Conservation (phyloP, 768 basidiomycete species). For the Naganishia vaughanmartiniae region DNA sequence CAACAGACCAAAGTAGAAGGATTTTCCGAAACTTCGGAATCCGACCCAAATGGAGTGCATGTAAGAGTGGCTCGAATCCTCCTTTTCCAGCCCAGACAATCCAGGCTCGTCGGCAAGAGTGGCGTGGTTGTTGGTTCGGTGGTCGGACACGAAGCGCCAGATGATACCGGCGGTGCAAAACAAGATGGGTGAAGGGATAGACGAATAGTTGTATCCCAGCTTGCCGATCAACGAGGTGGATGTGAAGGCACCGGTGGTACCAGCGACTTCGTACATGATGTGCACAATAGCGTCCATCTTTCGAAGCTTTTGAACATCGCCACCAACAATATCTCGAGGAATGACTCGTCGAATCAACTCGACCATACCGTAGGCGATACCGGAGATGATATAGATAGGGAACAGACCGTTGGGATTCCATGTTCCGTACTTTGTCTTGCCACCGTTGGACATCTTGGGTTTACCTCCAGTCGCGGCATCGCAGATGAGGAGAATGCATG, state of each 20-base stretch:
- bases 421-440: conserved; percentile 37
- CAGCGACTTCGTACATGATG: conserved; percentile 48
- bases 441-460: conserved; percentile 23
- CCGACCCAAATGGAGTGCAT: conserved; percentile 32
- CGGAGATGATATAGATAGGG: conserved; percentile 41
- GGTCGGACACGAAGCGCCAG: conserved; percentile 37
- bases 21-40: conserved; percentile 31
- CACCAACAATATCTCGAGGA: conserved; percentile 37
- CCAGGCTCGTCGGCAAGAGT: conserved; percentile 4
- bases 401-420: conserved; percentile 39
- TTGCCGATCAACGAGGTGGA: conserved; percentile 40
- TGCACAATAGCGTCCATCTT: conserved; percentile 44
- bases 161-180: conserved; percentile 38
- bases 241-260: conserved; percentile 44
- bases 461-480: conserved; percentile 42
- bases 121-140: conserved; percentile 9
- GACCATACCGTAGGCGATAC: conserved; percentile 47
- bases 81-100: conserved; percentile 23
- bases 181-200: conserved; percentile 37
- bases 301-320: conserved; percentile 40
- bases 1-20: conserved; percentile 31
- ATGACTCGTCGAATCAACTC: conserved; percentile 47
- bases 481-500: conserved; percentile 39
- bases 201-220: conserved; percentile 43
- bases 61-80: conserved; percentile 22